A percentile compares a stretch with the other conserved stretches of the same genome.
Evolutionary conservation across 73 alveolate species (phyloP).

Genomic region (Uronychia binucleata): DNA sequence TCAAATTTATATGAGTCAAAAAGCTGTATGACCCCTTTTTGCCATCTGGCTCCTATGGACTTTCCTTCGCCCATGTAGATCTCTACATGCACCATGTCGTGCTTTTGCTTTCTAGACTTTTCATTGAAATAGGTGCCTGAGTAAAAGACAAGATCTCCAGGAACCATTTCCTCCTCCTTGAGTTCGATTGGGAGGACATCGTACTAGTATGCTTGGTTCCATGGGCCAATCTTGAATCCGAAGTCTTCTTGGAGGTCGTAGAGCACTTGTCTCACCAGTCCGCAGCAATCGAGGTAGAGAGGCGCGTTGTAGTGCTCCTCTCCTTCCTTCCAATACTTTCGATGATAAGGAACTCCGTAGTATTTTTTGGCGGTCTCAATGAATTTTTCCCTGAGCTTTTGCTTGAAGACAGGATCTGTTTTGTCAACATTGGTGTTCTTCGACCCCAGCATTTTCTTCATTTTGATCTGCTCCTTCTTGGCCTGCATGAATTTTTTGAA

Average conservation of each 20-base stretch:
- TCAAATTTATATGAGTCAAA: conserved; percentile 92
- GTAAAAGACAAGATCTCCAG: conserved; percentile 93
- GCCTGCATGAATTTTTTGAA: conserved; percentile 5
- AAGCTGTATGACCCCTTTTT: conserved; percentile 82
- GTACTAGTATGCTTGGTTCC: conserved; percentile 96
- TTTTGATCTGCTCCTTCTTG: conserved; percentile 22
- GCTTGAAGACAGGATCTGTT: conserved; percentile 67
- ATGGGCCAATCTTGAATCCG: conserved; percentile 91
- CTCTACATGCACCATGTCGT: conserved; percentile 97
- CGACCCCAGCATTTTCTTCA: not conserved
- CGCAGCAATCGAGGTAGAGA: conserved; percentile 93
- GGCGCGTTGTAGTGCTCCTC: conserved; percentile 64
- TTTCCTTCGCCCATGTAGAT: conserved; percentile 71
- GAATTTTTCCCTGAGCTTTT: conserved; percentile 79
- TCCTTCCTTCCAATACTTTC: conserved; percentile 52
- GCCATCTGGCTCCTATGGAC: conserved; percentile 82
- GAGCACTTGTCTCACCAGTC: conserved; percentile 80
- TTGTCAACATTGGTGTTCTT: conserved; percentile 29
- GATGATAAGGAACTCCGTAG: conserved; percentile 94
- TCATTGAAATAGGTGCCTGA: conserved; percentile 86
- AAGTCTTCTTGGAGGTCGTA: conserved; percentile 88
- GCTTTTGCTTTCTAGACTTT: conserved; percentile 77
- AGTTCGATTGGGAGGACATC: conserved; percentile 79
- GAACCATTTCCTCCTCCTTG: conserved; percentile 76
- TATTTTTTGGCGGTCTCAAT: conserved; percentile 82